Base-by-base conservation (phyloP, 148 eudicot genomes). In the Oxyria digyna region DNA sequence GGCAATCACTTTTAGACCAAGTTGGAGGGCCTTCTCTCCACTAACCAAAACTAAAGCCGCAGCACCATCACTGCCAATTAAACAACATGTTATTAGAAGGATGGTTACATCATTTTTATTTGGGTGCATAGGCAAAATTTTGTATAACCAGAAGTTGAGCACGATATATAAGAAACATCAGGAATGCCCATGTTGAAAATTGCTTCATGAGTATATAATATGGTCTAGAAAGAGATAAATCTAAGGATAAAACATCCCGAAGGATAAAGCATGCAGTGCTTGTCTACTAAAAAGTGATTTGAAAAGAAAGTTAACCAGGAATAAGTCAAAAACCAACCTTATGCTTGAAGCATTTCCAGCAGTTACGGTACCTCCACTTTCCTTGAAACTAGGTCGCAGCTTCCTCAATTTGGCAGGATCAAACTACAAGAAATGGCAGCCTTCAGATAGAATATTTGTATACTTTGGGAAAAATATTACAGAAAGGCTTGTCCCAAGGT, bases 341-440 rank as follows among this genome's bases (percentile, higher is more conserved):
- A 94, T 86, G 74, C 95, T 88, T 59, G 98, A 94, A 68, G 98
- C 95, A 78, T 94, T 94, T 76, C 98, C 98, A 74, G 98, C 96
- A 75, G 98, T 94, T 70, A 94, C 98, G 54, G 88, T 78, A 43
- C 97, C 96, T 64, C 96, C 98, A 75, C 65, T 78, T 71, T 72
- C 80, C 87, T 90, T 94, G 75, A 94, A 94, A 80, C 97, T 91
- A 42, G 98, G 98, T 66, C 97, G 82, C 66, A 94, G 92, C 85
- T 94, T 94, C 70, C 85, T 88, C 75, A 94, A 81, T 76, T 94
- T 94, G 69, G 86, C 84, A 52, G 92, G 92, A 71, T 94, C 97
- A 79, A 87, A 94, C 98, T 94, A 82, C 68, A 74, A 38, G 37
- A 59, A 15, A 59, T 15, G 3, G 65, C 2, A 52, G 18, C 6